Conservation (phyloP, 2,329 filamentous ascomycete genomes). For the Colletotrichum zoysiae region DNA sequence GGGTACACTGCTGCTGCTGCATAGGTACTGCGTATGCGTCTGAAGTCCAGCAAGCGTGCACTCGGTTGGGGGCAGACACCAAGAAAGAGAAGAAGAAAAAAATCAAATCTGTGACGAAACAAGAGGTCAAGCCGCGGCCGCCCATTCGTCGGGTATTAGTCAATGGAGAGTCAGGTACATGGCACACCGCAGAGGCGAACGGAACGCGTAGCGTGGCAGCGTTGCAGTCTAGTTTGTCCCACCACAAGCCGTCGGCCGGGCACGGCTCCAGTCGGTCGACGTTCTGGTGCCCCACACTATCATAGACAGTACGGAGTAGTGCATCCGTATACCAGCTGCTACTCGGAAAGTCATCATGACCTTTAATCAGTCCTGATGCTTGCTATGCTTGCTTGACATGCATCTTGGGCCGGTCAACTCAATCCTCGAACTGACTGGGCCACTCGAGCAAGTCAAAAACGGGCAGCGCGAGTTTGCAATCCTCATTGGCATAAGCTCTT, state of each 20-base stretch:
- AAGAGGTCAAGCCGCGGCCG: conserved; percentile 37
- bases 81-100: neutral
- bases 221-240: conserved; percentile 21
- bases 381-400: too few species aligned
- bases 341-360: too few species aligned
- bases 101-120: conserved; percentile 40
- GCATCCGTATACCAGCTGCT: too few species aligned
- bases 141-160: conserved; percentile 34
- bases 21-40: conserved; percentile 19
- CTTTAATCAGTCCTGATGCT: too few species aligned
- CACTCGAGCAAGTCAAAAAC: too few species aligned
- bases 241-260: conserved; percentile 40
- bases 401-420: too few species aligned
- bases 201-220: conserved; percentile 2
- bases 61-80: neutral
- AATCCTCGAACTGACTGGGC: too few species aligned
- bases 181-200: neutral
- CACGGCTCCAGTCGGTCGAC: conserved; percentile 41
- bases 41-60: conserved; percentile 8
- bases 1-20: too few species aligned
- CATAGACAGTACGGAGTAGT: too few species aligned
- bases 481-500: too few species aligned
- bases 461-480: too few species aligned
- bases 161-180: conserved; percentile 18
- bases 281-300: conserved; percentile 28